A percentile compares a stretch with the other conserved stretches of the same genome.
These are phyloP conservation scores for Rhizoctonia solani DNA, from an alignment of 1,284 basidiomycete genomes.

Conservation along the genomic window DNA sequence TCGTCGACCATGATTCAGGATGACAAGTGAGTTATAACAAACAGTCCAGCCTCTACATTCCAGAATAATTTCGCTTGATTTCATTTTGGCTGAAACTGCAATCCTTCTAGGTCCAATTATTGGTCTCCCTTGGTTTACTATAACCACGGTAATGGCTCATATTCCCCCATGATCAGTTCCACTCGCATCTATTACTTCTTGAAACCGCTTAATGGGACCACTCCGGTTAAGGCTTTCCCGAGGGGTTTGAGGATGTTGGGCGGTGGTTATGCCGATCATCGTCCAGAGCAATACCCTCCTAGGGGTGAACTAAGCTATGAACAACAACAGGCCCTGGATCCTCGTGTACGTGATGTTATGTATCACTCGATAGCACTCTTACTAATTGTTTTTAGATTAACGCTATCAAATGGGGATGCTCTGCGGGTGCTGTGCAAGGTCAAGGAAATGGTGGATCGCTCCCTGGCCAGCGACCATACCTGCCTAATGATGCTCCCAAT, in stretches of 20 bases:
- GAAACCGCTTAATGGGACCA: slow-evolving; percentile 17
- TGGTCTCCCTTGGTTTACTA: slow-evolving; percentile 19
- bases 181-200: slow-evolving; percentile 32
- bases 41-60: neutral
- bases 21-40: slow-evolving; percentile 6
- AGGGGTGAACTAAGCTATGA: slow-evolving; percentile 17
- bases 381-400: neutral
- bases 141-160: neutral
- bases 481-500: slow-evolving; percentile 22
- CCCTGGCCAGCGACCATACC: slow-evolving; percentile 22
- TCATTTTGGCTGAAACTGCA: neutral
- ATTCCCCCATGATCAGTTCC: neutral
- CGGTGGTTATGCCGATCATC: neutral
- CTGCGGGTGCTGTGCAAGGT: slow-evolving; percentile 29
- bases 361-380: neutral
- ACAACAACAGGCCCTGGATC: slow-evolving; percentile 30
- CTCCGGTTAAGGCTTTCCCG: slow-evolving; percentile 12
- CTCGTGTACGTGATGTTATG: neutral
- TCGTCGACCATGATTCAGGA: neutral
- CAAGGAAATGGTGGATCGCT: slow-evolving; percentile 25
- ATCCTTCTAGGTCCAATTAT: slow-evolving; percentile 1
- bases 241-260: slow-evolving; percentile 11
- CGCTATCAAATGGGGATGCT: slow-evolving; percentile 28
- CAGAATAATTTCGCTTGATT: neutral
- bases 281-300: neutral